These are phyloP conservation scores for Fraxinus albicans DNA, from an alignment of 305 asterid genomes.

Conservation along the genomic window DNA sequence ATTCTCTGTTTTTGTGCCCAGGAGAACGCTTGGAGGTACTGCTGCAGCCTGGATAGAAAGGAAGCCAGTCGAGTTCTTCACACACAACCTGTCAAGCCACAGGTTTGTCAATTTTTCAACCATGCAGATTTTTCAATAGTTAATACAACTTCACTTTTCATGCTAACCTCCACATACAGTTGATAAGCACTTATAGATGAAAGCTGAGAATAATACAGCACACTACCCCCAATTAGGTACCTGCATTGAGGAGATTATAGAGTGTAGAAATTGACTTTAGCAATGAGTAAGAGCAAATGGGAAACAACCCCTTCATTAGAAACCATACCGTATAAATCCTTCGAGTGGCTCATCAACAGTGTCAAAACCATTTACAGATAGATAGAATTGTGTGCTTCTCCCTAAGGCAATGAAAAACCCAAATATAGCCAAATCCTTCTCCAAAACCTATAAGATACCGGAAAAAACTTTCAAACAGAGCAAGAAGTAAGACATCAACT, in stretches of 20 bases:
- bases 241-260: slow-evolving; percentile 45
- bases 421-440: slow-evolving; percentile 92
- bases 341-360: slow-evolving; percentile 68
- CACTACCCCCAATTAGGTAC: slow-evolving; percentile 92
- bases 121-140: slow-evolving; percentile 21
- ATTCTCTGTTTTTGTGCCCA: slow-evolving; percentile 60
- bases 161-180: slow-evolving; percentile 99
- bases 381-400: slow-evolving; percentile 74
- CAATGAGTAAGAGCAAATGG: slow-evolving; percentile 19
- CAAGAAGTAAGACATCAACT: slow-evolving; percentile 11
- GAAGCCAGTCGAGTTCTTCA: slow-evolving; percentile 99
- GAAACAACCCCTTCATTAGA: slow-evolving; percentile 24
- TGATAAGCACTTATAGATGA: slow-evolving; percentile 98
- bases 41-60: slow-evolving; percentile 80
- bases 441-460: slow-evolving; percentile 65
- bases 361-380: slow-evolving; percentile 72
- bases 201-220: slow-evolving; percentile 92
- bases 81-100: slow-evolving; percentile 76
- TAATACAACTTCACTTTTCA: slow-evolving; percentile 25
- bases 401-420: slow-evolving; percentile 98
- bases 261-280: neutral
- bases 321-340: slow-evolving; percentile 71
- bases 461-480: slow-evolving; percentile 6
- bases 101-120: slow-evolving; percentile 28
- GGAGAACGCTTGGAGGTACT: slow-evolving; percentile 39